Percentiles rank a stretch among this genome's conserved stretches.
Evolutionary conservation across 2,329 filamentous ascomycete genomes (phyloP).

Genomic region (Thyridium curvatum): DNA sequence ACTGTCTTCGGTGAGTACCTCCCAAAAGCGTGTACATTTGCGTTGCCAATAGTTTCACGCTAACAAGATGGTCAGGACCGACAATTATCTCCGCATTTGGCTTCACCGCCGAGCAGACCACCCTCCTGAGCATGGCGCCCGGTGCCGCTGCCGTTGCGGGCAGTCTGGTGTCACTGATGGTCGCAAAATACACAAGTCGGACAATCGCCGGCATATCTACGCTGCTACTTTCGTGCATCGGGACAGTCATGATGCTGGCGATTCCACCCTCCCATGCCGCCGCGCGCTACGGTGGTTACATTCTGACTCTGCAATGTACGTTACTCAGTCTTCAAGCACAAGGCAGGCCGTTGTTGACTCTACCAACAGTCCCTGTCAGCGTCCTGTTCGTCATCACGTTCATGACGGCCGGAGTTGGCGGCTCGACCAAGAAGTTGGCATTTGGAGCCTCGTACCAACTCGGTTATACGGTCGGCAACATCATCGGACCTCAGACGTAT

Average conservation of each 20-base stretch:
- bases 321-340: too few species aligned
- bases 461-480: not conserved
- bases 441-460: slow-evolving; percentile 1
- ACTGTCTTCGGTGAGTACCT: too few species aligned
- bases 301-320: slow-evolving; percentile 1
- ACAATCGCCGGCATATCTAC: not conserved
- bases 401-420: slow-evolving; percentile 1
- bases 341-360: not conserved
- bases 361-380: not conserved
- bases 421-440: slow-evolving; percentile 2
- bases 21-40: too few species aligned
- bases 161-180: slow-evolving; percentile 6
- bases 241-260: too few species aligned
- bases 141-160: slow-evolving; percentile 18
- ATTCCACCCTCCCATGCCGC: not conserved
- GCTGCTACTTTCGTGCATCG: not conserved
- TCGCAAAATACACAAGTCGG: slow-evolving; percentile 2
- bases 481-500: too few species aligned
- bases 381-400: slow-evolving; percentile 15
- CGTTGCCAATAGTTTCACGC: too few species aligned
- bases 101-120: slow-evolving; percentile 1
- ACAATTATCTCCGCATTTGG: slow-evolving; percentile 2
- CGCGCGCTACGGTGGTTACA: slow-evolving; percentile 2
- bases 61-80: not conserved
- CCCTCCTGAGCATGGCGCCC: slow-evolving; percentile 15